Conservation (phyloP, 2,329 filamentous ascomycete species). For the Xylariaceae sp. region DNA sequence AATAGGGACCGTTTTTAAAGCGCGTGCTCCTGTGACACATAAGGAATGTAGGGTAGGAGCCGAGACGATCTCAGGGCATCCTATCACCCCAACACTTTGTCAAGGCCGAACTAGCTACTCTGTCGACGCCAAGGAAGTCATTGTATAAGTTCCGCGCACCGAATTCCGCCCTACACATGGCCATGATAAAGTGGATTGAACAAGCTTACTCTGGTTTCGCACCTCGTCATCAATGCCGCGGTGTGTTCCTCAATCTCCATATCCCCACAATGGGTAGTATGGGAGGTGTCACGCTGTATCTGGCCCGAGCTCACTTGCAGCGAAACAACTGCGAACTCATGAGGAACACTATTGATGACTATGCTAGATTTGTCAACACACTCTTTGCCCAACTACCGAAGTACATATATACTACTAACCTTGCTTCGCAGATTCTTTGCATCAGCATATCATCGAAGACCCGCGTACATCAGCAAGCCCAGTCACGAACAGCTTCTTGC, state of each 20-base stretch:
- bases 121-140: constrained; percentile 7
- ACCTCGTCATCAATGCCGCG: constrained; percentile 10
- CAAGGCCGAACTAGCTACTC: constrained; percentile 17
- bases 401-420: constrained; percentile 6
- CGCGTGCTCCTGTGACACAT: constrained; percentile 8
- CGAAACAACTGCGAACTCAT: constrained; percentile 13
- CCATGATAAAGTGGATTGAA: constrained; percentile 10
- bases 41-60: constrained; percentile 13
- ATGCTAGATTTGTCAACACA: constrained; percentile 9
- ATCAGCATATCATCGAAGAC: constrained; percentile 16
- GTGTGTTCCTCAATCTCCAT: constrained; percentile 5
- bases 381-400: not conserved
- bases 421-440: constrained; percentile 13
- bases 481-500: constrained; percentile 8
- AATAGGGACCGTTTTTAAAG: constrained; percentile 10
- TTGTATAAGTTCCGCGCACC: constrained; percentile 13
- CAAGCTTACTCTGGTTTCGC: constrained; percentile 14
- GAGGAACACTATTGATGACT: constrained; percentile 10
- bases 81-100: constrained; percentile 7
- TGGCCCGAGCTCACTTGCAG: constrained; percentile 7
- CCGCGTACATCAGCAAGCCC: constrained; percentile 6
- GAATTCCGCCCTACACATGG: constrained; percentile 9
- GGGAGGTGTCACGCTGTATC: constrained; percentile 15
- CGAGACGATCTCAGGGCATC: constrained; percentile 5
- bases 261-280: constrained; percentile 17